Evolutionary conservation across 2,329 filamentous ascomycete genomes (phyloP), one percentile per base, ranked within the genome.

Genomic region (Juglanconis juglandina): DNA sequence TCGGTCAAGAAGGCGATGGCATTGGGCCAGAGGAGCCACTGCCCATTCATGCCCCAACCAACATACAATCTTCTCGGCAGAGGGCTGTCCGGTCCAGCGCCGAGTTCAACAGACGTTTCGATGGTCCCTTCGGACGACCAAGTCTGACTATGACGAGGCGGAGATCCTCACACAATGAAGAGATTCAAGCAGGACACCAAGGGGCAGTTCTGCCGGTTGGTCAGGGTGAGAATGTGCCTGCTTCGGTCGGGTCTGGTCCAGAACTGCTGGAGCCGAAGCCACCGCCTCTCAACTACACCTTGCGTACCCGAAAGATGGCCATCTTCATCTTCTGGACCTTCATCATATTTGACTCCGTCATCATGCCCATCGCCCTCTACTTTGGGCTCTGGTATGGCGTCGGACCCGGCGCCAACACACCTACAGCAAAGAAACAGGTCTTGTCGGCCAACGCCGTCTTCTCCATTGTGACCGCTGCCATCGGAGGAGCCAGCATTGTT

Each of bases 291-390:
- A 74, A 76, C 62, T 76, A 75, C 65, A 71, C 69, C 35, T 60
- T 74, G 46, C 65, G 70, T 65, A 68, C 72, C 56, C 73, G 71
- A 66, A 76, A 73, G 66, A 66, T 68, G 71, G 77, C 77, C 57
- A 76, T 82, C 13, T 77, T 77, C 63, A 61, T 82, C 9, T 76
- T 82, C 58, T 72, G 74, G 37, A 74, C 74, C 44, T 76, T 83
- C 58, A 68, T 82, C 32, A 72, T 82, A 58, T 76, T 82, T 63
- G 77, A 79, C 63, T 76, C 75, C 0, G 74, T 73, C 59, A 68
- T 83, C 35, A 75, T 84, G 24, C 81, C 81, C 24, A 80, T 84
- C 60, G 70, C 79, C 1, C 70, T 84, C 4, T 84, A 81, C 72
- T 84, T 83, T 64, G 76, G 76, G 24, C 71, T 84, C 59, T 74